Evolutionary conservation across 2,329 filamentous ascomycete species (phyloP), one percentile per base, ranked within the genome.

Genomic region (Penicillium sp.): DNA sequence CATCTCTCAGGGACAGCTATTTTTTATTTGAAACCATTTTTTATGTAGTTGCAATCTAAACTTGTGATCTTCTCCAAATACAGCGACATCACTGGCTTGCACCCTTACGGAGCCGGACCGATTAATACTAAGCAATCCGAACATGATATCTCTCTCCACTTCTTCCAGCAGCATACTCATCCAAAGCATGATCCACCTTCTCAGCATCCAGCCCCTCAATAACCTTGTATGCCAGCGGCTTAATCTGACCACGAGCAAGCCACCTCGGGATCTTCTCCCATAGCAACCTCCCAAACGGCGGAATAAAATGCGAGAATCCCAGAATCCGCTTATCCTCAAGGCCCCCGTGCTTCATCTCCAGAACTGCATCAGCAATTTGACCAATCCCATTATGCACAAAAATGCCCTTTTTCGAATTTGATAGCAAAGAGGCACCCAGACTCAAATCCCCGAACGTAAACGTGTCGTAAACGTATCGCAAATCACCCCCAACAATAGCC

Each of bases 381-480:
- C 51, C 53, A 2, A 61, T 51, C 2, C 59, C 60, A 1, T 65
- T 49, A 1, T 65, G 61, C 4, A 71, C 65, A 2, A 77, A 51
- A 2, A 61, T 67, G 2, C 75, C 75, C 53, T 64, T 70, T 63
- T 73, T 73, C 3, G 58, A 55, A 25, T 55, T 70, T 0, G 75
- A 77, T 5, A 79, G 64, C 7, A 75, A 59, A 0, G 64, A 67
- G 2, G 78, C 55, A 6, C 55, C 51, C 33, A 71, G 69, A 7
- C 59, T 66, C 18, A 51, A 31, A 0, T 49, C 60, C 1, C 55
- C 53, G 1, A 33, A 55, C 49, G 69, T 74, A 40, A 75, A 54
- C 0, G 70, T 65, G 53, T 79, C 74, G 51, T 68, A 73, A 2
- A 67, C 71, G 53, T 77, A 76, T 6, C 74, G 12, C 4, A 77